Conservation (phyloP, 2,329 filamentous ascomycete genomes). For the Fusarium scirpi region DNA sequence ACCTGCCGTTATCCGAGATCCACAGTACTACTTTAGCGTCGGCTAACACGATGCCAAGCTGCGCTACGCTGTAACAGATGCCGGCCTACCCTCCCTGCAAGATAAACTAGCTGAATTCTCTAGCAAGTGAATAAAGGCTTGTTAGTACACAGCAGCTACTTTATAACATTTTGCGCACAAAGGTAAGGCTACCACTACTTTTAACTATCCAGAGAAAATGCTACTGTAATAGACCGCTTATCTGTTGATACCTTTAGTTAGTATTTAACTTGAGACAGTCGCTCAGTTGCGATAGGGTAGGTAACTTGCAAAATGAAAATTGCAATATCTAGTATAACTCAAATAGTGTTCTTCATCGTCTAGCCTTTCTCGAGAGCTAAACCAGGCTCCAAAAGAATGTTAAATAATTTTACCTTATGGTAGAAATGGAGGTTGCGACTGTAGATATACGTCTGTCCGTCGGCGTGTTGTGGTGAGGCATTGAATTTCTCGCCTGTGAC, state of each 20-base stretch:
- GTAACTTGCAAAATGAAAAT: too few relatives aligned
- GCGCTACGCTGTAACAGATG: neutral
- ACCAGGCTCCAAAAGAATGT: neutral
- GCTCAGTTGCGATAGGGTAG: too few relatives aligned
- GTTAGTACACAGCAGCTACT: too few relatives aligned
- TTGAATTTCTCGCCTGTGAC: too few relatives aligned
- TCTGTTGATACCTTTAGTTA: too few relatives aligned
- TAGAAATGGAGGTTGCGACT: neutral
- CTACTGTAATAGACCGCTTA: too few relatives aligned
- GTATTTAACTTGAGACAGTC: too few relatives aligned
- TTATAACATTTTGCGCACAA: too few relatives aligned
- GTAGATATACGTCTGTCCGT: neutral
- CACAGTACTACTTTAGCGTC: neutral
- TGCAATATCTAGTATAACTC: neutral
- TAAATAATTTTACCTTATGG: neutral
- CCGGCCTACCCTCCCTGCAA: neutral
- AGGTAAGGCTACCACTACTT: too few relatives aligned
- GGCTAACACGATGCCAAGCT: neutral
- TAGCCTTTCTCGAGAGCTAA: neutral
- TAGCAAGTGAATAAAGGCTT: neutral
- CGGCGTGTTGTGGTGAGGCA: neutral
- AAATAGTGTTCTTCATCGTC: neutral
- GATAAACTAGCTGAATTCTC: neutral
- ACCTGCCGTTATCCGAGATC: neutral
- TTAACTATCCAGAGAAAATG: too few relatives aligned